Base-by-base conservation (phyloP, 73 alveolate genomes). In the Paramecium caudatum region DNA sequence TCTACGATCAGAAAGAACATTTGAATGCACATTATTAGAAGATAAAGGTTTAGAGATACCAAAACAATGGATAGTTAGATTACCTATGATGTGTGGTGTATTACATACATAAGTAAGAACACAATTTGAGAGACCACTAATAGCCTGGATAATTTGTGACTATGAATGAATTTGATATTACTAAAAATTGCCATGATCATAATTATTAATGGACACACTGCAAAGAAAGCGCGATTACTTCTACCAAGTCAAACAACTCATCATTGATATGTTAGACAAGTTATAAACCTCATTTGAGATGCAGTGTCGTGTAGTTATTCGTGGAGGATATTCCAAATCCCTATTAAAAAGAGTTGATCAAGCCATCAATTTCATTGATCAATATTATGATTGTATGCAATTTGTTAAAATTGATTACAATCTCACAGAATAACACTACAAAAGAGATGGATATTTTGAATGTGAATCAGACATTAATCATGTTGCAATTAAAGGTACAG, bases 61-160 rank as follows among this genome's bases (percentile, higher is more conserved):
- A n/a, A n/a, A n/a, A n/a, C n/a, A n/a, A n/a, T 55, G 30, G 8
- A 23, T 10, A 23, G 30, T 55, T 7, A 55, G 30, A 0, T 55
- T 55, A 27, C 80, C 80, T 23, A 23, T 55, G 45, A 27, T 55
- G 23, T 55, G 80, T 55, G 80, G 80, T 27, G 12, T 55, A 2
- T 55, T 55, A 10, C 23, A 55, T 10, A 55, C 80, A 3, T 10
- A 25, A 10, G 45, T 55, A 9, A 55, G 80, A 55, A 55, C 80
- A 21, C 9, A 23, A 55, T 23, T 55, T 55, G 80, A 55, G 2
- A 37, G 80, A 27, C 80, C 80, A 55, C 30, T 55, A 25, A 23
- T 55, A 55, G 80, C 46, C 23, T 27, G 23, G 80, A 55, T 55
- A 55, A 55, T 55, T 55, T n/a, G n/a, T n/a, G n/a, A n/a, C n/a